Conservation (phyloP, 441 rosid species). For the Flueggea neowawraea region DNA sequence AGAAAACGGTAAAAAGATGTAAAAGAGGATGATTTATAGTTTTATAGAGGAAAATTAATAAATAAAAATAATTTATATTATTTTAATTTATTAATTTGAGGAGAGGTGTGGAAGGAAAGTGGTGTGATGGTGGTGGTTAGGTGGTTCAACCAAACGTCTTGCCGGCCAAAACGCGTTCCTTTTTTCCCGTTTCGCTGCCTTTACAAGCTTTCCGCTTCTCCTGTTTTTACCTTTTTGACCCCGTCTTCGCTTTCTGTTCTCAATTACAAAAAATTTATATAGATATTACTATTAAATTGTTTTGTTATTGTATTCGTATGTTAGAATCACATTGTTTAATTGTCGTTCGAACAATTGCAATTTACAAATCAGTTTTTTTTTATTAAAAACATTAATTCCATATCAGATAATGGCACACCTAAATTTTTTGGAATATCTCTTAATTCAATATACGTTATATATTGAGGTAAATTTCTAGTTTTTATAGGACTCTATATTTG, state of each 20-base stretch:
- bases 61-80: neutral
- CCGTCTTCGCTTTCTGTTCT: neutral
- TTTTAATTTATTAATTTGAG: slow-evolving; percentile 22
- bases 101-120: slow-evolving; percentile 45
- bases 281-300: no score
- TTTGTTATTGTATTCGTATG: no score
- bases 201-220: slow-evolving; percentile 48
- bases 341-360: no score
- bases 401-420: no score
- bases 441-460: no score
- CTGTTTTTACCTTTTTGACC: slow-evolving; percentile 3
- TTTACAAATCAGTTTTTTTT: no score
- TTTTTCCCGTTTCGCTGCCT: slow-evolving; percentile 5
- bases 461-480: no score
- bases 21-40: slow-evolving; percentile 51
- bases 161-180: slow-evolving; percentile 84
- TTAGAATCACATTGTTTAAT: no score
- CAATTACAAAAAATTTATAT: no score
- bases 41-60: slow-evolving; percentile 43
- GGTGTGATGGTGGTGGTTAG: slow-evolving; percentile 60
- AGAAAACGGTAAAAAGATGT: slow-evolving; percentile 59
- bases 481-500: no score
- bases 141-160: slow-evolving; percentile 95
- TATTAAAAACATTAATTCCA: no score
- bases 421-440: no score